These are phyloP conservation scores for Lasiosphaeria ovina DNA, from an alignment of 495 filamentous ascomycete genomes.

Conservation along the genomic window DNA sequence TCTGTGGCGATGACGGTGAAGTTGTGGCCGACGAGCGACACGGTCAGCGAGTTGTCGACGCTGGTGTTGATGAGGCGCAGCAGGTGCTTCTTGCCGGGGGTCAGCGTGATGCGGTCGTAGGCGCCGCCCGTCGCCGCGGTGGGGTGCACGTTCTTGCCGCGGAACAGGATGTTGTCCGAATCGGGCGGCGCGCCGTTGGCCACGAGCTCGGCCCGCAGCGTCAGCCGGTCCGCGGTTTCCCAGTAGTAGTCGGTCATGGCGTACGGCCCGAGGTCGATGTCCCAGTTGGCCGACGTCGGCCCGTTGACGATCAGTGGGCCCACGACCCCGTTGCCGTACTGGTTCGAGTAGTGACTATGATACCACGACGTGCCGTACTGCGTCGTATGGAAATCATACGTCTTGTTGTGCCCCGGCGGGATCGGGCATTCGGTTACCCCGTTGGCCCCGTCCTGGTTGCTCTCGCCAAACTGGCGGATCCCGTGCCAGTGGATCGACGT, in stretches of 20 bases:
- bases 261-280: constrained; percentile 50
- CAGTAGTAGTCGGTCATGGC: constrained; percentile 51
- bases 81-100: constrained; percentile 45
- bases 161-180: constrained; percentile 32
- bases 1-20: constrained; percentile 55
- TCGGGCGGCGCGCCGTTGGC: constrained; percentile 26
- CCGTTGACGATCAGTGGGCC: constrained; percentile 50
- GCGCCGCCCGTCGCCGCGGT: constrained; percentile 28
- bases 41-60: constrained; percentile 49
- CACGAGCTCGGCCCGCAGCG: constrained; percentile 18
- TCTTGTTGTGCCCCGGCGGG: constrained; percentile 37
- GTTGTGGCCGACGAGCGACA: constrained; percentile 52
- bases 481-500: constrained; percentile 57
- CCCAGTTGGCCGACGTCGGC: constrained; percentile 49
- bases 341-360: constrained; percentile 58
- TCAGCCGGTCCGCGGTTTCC: constrained; percentile 29
- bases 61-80: constrained; percentile 58
- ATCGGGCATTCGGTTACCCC: constrained; percentile 51
- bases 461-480: constrained; percentile 35
- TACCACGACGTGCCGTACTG: constrained; percentile 61
- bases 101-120: constrained; percentile 37
- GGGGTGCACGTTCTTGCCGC: constrained; percentile 42
- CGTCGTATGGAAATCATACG: constrained; percentile 26
- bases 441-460: constrained; percentile 43
- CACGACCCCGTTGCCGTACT: constrained; percentile 52